Evolutionary conservation across 192 early-diverging fungal species (phyloP), one percentile per base, ranked within the genome.

Genomic region (Dissophora globulifera): DNA sequence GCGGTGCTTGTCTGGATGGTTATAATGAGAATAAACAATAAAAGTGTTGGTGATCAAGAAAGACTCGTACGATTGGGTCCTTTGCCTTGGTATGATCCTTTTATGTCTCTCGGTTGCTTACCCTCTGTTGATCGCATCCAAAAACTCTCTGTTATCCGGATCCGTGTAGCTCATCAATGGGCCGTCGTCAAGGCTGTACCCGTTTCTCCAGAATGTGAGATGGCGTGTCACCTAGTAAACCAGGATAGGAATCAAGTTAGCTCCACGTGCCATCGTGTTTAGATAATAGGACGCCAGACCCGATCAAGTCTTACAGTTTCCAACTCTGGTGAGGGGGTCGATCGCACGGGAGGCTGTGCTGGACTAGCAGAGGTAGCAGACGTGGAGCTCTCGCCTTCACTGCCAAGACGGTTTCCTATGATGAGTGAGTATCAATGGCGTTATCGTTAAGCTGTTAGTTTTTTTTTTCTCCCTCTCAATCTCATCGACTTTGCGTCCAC

Each of bases 181-280:
- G 3, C 97, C 97, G 63, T 97, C 94, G 20, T 93, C 96, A 67
- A 99, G 84, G 51, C 91, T 96, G 68, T 98, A 99, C 54, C 97
- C 97, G 68, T 97, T 92, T 57, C 90, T 83, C 94, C 96, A 99
- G 65, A 99, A 98, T 13, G 93, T 98, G 55, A 99, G 83, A 45
- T 88, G 81, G 26, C 97, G 87, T 30, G 72, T 82, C 19, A 84
- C 86, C 83, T 90, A 76, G n/a, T 46, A 4, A 29, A 38, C 5
- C 16, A 27, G 42, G 1, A 7, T 4, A 20, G 1, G 19, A 49
- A 60, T 19, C 31, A 13, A 22, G 4, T 23, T 35, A n/a, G n/a
- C n/a, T n/a, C n/a, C n/a, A n/a, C n/a, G n/a, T n/a, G n/a, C n/a
- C n/a, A n/a, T n/a, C n/a, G n/a, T n/a, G n/a, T n/a, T n/a, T n/a